Base-by-base conservation (phyloP, 2,329 filamentous ascomycete genomes). In the Arthrocladium fulminans region DNA sequence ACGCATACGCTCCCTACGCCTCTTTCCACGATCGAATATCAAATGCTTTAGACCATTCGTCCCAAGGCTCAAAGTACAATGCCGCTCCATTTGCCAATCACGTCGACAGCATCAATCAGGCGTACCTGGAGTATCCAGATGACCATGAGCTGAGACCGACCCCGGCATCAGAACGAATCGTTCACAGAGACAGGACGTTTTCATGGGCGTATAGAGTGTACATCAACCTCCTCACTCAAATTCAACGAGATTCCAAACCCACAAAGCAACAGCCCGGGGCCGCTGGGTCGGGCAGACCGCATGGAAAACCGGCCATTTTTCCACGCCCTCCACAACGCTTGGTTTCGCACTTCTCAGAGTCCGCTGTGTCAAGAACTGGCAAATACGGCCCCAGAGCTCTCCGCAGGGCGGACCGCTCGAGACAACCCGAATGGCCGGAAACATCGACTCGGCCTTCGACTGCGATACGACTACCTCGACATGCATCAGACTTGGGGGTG, bases 121-220 rank as follows among this genome's bases (percentile, higher is more conserved):
- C 12, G 9, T 10, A 43, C 23, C 17, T 8, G 3, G 7, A 7
- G 5, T 25, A 43, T 19, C 4, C 24, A 20, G 25, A 35, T n/a
- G 42, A 45, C 19, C n/a, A 35, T 30, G 37, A 19, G 35, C 47
- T 58, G 10, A 41, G 44, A 13, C 54, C 56, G 6, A 51, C 48
- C 3, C 47, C 52, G 10, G 45, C 51, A 19, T 55, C 57, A 15
- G 55, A 59, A 17, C 50, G 48, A 13, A 53, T 57, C 19, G 55
- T 55, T 15, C 86, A 86, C 60, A 82, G 80, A 54, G 84, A 88
- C 54, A 83, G 79, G 54, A 77, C 79, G 2, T 67, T 88, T 20
- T 71, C 76, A 12, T 81, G 80, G 67, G 85, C 84, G n/a, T 82
- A 88, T 61, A 74, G 74, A 55, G 76, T 82, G 25, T 89, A 89